phyloP scores from a whole-genome alignment of 768 basidiomycete genomes.

The Phallus indusiatus region DNA sequence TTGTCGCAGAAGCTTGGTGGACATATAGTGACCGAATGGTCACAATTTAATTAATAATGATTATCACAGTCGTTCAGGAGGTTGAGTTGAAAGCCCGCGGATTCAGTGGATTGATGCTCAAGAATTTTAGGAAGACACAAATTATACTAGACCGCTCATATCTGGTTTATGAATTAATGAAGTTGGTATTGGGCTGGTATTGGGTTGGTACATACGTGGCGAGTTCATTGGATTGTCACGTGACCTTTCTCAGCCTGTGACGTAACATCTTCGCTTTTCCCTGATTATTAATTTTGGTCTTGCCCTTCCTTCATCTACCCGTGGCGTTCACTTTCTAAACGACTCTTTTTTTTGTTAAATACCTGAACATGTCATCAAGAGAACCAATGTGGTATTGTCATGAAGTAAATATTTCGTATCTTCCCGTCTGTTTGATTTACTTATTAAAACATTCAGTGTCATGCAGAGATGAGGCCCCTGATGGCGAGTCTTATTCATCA shows the following conservation, averaged over 20 bases:
- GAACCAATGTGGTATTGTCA: conserved; percentile 78
- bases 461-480: conserved; percentile 80
- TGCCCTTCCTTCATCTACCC: not conserved
- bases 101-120: too few relatives aligned
- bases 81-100: too few relatives aligned
- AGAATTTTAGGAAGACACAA: too few relatives aligned
- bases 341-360: not conserved
- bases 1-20: not conserved
- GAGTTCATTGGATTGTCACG: not conserved
- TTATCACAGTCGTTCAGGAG: not conserved
- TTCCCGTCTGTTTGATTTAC: not conserved
- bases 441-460: conserved; percentile 43
- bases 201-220: too few relatives aligned
- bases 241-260: not conserved
- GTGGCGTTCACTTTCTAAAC: not conserved
- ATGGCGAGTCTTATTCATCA: conserved; percentile 45
- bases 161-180: too few relatives aligned
- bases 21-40: not conserved
- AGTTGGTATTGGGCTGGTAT: too few relatives aligned
- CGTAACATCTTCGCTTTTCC: not conserved
- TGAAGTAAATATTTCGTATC: conserved; percentile 32
- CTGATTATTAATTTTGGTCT: not conserved
- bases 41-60: not conserved
- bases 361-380: conserved; percentile 48
- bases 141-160: too few relatives aligned